phyloP scores from a whole-genome alignment of 495 filamentous ascomycete species.

The Penicillium turbatum region DNA sequence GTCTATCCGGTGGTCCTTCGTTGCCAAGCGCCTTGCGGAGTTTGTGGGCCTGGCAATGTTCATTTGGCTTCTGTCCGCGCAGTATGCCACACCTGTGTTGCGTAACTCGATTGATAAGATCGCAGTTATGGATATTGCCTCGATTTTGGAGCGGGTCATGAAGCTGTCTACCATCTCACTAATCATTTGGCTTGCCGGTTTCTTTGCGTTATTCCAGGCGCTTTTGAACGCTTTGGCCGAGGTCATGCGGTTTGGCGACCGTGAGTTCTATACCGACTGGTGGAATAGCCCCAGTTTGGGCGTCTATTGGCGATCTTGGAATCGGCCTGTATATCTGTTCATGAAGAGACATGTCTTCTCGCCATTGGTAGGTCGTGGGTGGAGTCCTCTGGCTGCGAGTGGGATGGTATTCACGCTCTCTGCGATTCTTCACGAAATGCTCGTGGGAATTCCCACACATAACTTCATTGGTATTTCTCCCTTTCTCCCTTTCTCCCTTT shows the following conservation, averaged over 20 bases:
- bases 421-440: constrained; percentile 81
- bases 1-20: constrained; percentile 78
- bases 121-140: constrained; percentile 68
- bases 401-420: constrained; percentile 80
- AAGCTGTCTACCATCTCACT: constrained; percentile 92
- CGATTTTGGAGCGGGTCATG: constrained; percentile 83
- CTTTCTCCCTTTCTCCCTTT: too few species aligned
- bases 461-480: constrained; percentile 79
- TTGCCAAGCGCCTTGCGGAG: constrained; percentile 76
- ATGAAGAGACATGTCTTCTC: constrained; percentile 91
- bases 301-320: constrained; percentile 93
- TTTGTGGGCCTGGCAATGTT: constrained; percentile 69
- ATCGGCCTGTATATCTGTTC: constrained; percentile 92
- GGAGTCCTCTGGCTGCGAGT: constrained; percentile 61
- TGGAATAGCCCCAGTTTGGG: constrained; percentile 90
- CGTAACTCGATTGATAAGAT: constrained; percentile 86
- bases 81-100: constrained; percentile 88
- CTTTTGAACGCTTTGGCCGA: constrained; percentile 88
- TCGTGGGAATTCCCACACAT: constrained; percentile 93
- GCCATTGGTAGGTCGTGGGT: constrained; percentile 78
- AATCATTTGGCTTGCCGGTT: constrained; percentile 93
- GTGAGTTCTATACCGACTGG: constrained; percentile 95
- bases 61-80: constrained; percentile 89
- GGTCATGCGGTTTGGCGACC: constrained; percentile 82
- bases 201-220: constrained; percentile 93